These are phyloP conservation scores for Aspergillus hancockii DNA, from an alignment of 495 filamentous ascomycete genomes.

Conservation along the genomic window DNA sequence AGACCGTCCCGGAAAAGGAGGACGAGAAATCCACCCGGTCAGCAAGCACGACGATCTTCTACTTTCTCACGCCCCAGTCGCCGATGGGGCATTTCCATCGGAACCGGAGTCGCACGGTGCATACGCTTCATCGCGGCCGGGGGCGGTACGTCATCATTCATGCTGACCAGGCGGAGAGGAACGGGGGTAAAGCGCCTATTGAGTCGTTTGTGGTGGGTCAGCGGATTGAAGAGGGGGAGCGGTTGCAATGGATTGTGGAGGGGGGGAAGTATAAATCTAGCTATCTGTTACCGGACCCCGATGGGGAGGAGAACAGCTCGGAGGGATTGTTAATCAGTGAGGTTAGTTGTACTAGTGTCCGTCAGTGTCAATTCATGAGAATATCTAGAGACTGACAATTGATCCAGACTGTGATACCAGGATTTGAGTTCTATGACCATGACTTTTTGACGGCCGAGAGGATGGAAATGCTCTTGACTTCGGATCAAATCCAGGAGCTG, in stretches of 20 bases:
- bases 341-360: slow-evolving; percentile 28
- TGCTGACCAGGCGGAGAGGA: slow-evolving; percentile 40
- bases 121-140: slow-evolving; percentile 59
- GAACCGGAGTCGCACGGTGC: slow-evolving; percentile 59
- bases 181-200: slow-evolving; percentile 38
- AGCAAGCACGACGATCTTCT: slow-evolving; percentile 54
- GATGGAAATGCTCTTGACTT: slow-evolving; percentile 48
- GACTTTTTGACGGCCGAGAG: slow-evolving; percentile 53
- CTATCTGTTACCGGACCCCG: slow-evolving; percentile 52
- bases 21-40: slow-evolving; percentile 5
- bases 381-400: neutral
- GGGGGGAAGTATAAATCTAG: slow-evolving; percentile 65
- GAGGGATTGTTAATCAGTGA: slow-evolving; percentile 63
- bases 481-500: slow-evolving; percentile 48
- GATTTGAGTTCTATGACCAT: slow-evolving; percentile 65
- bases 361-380: neutral
- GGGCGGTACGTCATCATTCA: slow-evolving; percentile 65
- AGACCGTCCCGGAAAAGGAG: slow-evolving; percentile 10
- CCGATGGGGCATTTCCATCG: slow-evolving; percentile 62
- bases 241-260: slow-evolving; percentile 67
- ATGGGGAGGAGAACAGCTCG: slow-evolving; percentile 34
- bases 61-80: slow-evolving; percentile 57
- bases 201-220: slow-evolving; percentile 65
- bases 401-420: slow-evolving; percentile 59
- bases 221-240: slow-evolving; percentile 56